These are phyloP conservation scores for Pyrenula massariospora DNA, from an alignment of 495 filamentous ascomycete genomes.

Conservation along the genomic window DNA sequence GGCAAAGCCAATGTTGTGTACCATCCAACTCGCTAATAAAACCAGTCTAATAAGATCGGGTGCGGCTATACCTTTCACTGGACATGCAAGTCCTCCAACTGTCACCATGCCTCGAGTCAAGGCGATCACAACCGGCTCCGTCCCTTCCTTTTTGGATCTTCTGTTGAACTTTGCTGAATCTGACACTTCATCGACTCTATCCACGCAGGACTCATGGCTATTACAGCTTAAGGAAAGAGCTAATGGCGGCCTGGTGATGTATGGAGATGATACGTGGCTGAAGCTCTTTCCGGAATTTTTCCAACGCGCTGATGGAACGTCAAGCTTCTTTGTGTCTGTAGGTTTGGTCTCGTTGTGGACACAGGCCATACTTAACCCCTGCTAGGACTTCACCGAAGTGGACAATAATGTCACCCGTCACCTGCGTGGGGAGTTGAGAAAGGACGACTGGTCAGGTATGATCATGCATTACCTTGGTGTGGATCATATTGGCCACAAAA, in stretches of 20 bases:
- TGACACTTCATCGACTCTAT: conserved; percentile 76
- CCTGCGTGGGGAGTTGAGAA: conserved; percentile 59
- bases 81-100: conserved; percentile 89
- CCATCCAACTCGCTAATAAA: conserved; percentile 2
- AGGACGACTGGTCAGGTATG: conserved; percentile 83
- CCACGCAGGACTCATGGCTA: conserved; percentile 87
- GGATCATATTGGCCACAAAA: conserved; percentile 96
- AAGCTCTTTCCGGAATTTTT: conserved; percentile 90
- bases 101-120: conserved; percentile 98
- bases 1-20: conserved; percentile 4
- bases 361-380: not conserved
- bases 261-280: conserved; percentile 96
- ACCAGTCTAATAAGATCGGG: conserved; percentile 72
- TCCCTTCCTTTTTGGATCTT: conserved; percentile 92
- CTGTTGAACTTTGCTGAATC: conserved; percentile 94
- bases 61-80: conserved; percentile 81
- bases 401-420: conserved; percentile 96
- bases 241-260: conserved; percentile 72
- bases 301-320: conserved; percentile 76
- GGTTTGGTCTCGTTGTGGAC: conserved; percentile 21
- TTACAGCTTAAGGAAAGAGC: conserved; percentile 73
- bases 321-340: conserved; percentile 96
- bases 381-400: conserved; percentile 94
- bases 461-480: conserved; percentile 92
- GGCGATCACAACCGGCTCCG: conserved; percentile 91